A percentile compares a stretch with the other conserved stretches of the same genome.
phyloP scores from a whole-genome alignment of 108 stramenopile genomes.

The Conticribra weissflogii region DNA sequence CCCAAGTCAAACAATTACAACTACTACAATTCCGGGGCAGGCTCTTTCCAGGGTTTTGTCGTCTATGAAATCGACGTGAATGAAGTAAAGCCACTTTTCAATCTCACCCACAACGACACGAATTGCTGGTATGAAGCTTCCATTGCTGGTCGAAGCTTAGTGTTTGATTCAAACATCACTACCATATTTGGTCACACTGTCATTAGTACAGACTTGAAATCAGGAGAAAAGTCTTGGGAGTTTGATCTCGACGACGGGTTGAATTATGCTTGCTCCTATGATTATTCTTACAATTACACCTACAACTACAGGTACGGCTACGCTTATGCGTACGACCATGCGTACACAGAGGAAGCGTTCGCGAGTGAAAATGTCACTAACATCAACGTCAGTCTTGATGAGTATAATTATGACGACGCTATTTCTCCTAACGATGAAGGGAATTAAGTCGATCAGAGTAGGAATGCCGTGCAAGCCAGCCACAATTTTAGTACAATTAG shows the following conservation, averaged over 20 bases:
- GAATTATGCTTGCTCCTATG: slow-evolving; percentile 5
- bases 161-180: slow-evolving; percentile 4
- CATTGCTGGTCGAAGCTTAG: slow-evolving; percentile 10
- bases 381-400: no score
- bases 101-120: neutral
- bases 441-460: no score
- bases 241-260: slow-evolving; percentile 17
- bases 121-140: slow-evolving; percentile 10
- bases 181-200: slow-evolving; percentile 16
- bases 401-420: no score
- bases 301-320: neutral
- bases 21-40: neutral
- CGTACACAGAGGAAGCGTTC: no score
- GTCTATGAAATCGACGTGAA: slow-evolving; percentile 6
- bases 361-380: no score
- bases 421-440: no score
- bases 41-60: neutral
- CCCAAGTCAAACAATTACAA: slow-evolving; percentile 3
- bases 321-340: no score
- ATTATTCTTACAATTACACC: no score
- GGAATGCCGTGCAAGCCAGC: no score
- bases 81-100: neutral
- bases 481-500: no score
- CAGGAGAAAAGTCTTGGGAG: neutral
- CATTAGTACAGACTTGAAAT: slow-evolving; percentile 2